Evolutionary conservation across 768 basidiomycete species (phyloP).

Genomic region (Rickenella mellea): DNA sequence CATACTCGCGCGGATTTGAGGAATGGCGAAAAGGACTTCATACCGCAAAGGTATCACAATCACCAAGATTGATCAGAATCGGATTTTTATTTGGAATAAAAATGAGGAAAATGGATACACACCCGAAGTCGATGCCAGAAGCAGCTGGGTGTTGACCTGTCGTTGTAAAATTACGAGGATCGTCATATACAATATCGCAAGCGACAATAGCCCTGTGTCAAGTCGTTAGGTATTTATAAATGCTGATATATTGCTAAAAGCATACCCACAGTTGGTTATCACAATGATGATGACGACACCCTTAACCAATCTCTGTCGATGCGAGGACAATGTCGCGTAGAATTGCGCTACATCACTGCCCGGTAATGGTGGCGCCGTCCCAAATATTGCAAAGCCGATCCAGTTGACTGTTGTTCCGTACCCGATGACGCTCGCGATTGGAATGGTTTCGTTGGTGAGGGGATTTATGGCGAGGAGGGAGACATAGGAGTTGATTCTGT

Average conservation of each 20-base stretch:
- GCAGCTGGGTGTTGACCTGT: not conserved
- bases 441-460: constrained; percentile 2
- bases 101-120: too few relatives aligned
- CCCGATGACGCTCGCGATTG: not conserved
- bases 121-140: constrained; percentile 4
- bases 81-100: not conserved
- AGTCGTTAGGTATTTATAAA: not conserved
- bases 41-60: too few relatives aligned
- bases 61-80: too few relatives aligned
- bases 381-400: constrained; percentile 1
- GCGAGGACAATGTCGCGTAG: not conserved
- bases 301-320: constrained; percentile 3
- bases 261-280: constrained; percentile 3
- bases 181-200: constrained; percentile 5
- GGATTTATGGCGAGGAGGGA: constrained; percentile 4
- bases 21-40: constrained; percentile 1
- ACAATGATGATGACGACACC: constrained; percentile 2
- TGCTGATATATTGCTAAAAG: too few relatives aligned
- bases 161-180: constrained; percentile 1
- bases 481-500: constrained; percentile 1
- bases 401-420: constrained; percentile 5
- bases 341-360: not conserved
- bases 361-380: not conserved
- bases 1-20: constrained; percentile 7
- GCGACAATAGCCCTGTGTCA: constrained; percentile 1